phyloP scores from a whole-genome alignment of 208 protist genomes.

The Trypanosoma rangeli region DNA sequence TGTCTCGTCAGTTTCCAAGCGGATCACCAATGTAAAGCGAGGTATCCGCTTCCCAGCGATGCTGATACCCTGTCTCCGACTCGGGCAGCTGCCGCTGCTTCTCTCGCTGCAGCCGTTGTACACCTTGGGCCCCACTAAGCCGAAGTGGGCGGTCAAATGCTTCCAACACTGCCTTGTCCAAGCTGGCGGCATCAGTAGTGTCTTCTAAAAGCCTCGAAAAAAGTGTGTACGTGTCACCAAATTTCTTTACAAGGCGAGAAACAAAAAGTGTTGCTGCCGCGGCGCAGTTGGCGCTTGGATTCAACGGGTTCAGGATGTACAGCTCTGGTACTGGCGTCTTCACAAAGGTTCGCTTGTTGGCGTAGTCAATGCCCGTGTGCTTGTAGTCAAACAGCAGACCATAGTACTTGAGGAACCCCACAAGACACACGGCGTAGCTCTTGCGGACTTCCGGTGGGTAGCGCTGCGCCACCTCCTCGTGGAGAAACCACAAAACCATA shows the following conservation, averaged over 20 bases:
- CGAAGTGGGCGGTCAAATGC: slow-evolving; percentile 28
- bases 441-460: slow-evolving; percentile 39
- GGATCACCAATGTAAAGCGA: slow-evolving; percentile 56
- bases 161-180: slow-evolving; percentile 18
- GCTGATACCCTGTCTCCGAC: slow-evolving; percentile 13
- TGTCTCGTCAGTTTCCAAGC: not conserved
- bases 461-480: slow-evolving; percentile 36
- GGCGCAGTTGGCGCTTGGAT: slow-evolving; percentile 60
- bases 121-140: not conserved
- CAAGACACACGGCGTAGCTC: slow-evolving; percentile 57
- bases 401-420: slow-evolving; percentile 82
- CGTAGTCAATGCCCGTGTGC: slow-evolving; percentile 63
- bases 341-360: slow-evolving; percentile 40
- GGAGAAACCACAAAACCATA: slow-evolving; percentile 81
- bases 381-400: slow-evolving; percentile 59
- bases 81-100: not conserved
- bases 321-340: slow-evolving; percentile 51
- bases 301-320: slow-evolving; percentile 73
- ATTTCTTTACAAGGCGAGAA: slow-evolving; percentile 48
- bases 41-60: slow-evolving; percentile 58
- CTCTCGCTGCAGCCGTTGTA: not conserved
- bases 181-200: not conserved
- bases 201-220: slow-evolving; percentile 38
- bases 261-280: slow-evolving; percentile 56
- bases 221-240: slow-evolving; percentile 36